phyloP scores from a whole-genome alignment of 202 grass and related monocot species.

The Setaria viridis region DNA sequence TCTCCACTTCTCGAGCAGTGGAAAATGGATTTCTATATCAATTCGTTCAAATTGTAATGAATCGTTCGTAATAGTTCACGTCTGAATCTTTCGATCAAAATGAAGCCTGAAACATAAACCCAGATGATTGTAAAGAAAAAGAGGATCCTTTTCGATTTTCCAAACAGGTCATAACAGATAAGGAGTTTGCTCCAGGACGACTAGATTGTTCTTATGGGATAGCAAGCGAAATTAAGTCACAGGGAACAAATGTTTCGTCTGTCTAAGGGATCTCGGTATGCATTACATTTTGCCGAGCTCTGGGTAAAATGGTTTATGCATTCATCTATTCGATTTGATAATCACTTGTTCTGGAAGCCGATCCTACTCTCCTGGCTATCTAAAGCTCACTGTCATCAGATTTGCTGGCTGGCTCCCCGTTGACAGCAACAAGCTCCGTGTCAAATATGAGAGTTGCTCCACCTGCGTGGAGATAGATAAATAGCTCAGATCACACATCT shows the following conservation, averaged over 20 bases:
- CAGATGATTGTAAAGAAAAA: neutral
- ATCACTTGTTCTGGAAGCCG: conserved; percentile 12
- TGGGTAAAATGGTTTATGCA: neutral
- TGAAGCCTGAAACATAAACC: neutral
- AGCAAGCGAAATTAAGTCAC: neutral
- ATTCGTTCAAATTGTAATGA: too few relatives aligned
- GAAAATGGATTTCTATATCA: too few relatives aligned
- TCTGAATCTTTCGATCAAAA: neutral
- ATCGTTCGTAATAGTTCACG: too few relatives aligned
- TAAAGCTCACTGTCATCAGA: conserved; percentile 70
- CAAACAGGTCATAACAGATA: neutral
- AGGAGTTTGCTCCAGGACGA: neutral
- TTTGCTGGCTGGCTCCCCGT: conserved; percentile 63
- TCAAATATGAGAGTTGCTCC: conserved; percentile 97
- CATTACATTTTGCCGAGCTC: neutral
- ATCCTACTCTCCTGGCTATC: conserved; percentile 2
- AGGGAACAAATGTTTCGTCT: neutral
- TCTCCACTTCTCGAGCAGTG: neutral
- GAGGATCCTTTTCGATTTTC: neutral
- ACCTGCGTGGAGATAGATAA: conserved; percentile 49
- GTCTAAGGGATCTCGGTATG: neutral
- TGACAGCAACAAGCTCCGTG: conserved; percentile 90
- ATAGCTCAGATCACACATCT: neutral
- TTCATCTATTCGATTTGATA: conserved; percentile 34
- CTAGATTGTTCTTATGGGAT: conserved; percentile 1